Evolutionary conservation across 768 basidiomycete species (phyloP).

Genomic region (Naganishia onofrii): DNA sequence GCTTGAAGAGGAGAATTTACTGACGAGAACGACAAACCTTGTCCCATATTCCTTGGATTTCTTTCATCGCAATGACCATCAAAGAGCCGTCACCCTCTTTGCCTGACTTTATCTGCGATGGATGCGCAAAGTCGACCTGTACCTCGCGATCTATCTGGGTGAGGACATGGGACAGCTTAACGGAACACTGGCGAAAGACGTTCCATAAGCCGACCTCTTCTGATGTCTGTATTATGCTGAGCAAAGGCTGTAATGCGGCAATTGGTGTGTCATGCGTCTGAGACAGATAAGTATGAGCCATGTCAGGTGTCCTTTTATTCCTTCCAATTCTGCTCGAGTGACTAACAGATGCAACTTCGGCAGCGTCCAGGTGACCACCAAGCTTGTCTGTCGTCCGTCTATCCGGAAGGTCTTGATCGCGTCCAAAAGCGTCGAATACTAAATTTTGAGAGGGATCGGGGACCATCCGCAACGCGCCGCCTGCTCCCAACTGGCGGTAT

Average conservation of each 20-base stretch:
- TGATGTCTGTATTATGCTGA: conserved; percentile 37
- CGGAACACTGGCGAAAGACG: conserved; percentile 36
- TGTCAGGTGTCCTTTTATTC: not conserved
- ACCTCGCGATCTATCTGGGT: conserved; percentile 36
- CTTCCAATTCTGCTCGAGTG: no score
- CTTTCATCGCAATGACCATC: conserved; percentile 32
- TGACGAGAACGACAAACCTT: conserved; percentile 24
- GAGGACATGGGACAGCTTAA: conserved; percentile 40
- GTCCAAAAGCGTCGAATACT: conserved; percentile 24
- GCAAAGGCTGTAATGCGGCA: conserved; percentile 37
- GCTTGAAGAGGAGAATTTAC: not conserved
- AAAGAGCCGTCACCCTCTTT: conserved; percentile 15
- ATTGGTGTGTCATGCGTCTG: not conserved
- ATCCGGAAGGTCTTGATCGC: conserved; percentile 11
- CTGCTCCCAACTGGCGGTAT: conserved; percentile 32
- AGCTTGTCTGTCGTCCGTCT: conserved; percentile 22
- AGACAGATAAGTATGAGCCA: not conserved
- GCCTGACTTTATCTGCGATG: not conserved
- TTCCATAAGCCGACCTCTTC: conserved; percentile 37
- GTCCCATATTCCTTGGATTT: conserved; percentile 38
- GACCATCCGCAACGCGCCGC: conserved; percentile 34
- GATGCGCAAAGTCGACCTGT: conserved; percentile 10
- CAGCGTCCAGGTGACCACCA: not conserved
- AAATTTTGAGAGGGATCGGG: conserved; percentile 21
- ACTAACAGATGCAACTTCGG: conserved; percentile 22